phyloP scores from a whole-genome alignment of 2,329 filamentous ascomycete genomes.

The Aureobasidium sp. region DNA sequence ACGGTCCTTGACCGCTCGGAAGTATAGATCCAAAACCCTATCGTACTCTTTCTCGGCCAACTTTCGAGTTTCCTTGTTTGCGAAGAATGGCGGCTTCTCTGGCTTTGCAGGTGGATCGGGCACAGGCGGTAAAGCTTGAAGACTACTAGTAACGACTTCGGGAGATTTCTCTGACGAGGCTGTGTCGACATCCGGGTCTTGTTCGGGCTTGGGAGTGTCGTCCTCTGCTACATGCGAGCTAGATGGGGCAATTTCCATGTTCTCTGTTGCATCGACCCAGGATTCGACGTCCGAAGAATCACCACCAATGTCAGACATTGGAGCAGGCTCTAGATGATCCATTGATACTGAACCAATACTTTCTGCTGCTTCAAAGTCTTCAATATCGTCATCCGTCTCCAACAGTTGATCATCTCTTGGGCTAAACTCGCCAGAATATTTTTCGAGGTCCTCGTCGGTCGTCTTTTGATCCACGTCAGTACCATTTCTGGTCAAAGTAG shows the following conservation, averaged over 20 bases:
- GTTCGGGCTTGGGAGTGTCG: neutral
- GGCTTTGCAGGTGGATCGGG: slow-evolving; percentile 44
- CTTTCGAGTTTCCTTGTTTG: slow-evolving; percentile 58
- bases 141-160: neutral
- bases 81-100: slow-evolving; percentile 49
- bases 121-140: slow-evolving; percentile 35
- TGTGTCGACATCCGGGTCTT: neutral
- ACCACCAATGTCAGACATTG: slow-evolving; percentile 2
- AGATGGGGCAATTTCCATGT: slow-evolving; percentile 15
- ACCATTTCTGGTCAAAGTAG: neutral
- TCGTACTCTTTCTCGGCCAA: slow-evolving; percentile 61
- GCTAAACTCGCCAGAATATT: neutral
- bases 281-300: slow-evolving; percentile 13
- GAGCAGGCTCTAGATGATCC: slow-evolving; percentile 31
- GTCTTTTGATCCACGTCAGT: neutral
- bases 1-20: slow-evolving; percentile 58
- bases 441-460: slow-evolving; percentile 12
- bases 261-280: slow-evolving; percentile 20
- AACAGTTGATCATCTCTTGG: neutral
- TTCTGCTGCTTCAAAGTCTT: neutral
- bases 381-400: slow-evolving; percentile 9
- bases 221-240: neutral
- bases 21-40: slow-evolving; percentile 54
- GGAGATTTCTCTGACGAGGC: neutral
- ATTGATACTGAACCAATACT: slow-evolving; percentile 15